Conservation (phyloP, 768 basidiomycete species). For the Leccinellum rugosiceps region DNA sequence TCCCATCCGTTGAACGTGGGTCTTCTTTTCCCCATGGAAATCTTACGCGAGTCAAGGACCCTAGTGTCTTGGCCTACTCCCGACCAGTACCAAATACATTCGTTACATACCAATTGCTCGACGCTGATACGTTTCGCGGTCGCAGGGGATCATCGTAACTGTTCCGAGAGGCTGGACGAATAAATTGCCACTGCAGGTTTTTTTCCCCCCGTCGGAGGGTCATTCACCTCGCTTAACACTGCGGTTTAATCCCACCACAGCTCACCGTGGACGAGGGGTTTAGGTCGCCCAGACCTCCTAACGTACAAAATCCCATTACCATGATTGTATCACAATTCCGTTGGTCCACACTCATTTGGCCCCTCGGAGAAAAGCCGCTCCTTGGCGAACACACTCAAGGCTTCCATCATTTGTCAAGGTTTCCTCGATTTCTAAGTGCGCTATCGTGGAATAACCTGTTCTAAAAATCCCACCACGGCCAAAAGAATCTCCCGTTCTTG, state of each 20-base stretch:
- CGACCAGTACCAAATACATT: not conserved
- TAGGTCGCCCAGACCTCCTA: not conserved
- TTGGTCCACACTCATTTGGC: not conserved
- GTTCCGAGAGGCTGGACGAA: not conserved
- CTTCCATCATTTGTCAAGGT: not conserved
- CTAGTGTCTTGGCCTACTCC: not conserved
- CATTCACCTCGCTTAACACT: constrained; percentile 1
- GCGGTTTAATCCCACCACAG: not conserved
- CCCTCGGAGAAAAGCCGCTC: constrained; percentile 2
- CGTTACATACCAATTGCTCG: not conserved
- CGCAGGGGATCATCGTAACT: not conserved
- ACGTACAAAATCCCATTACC: not conserved
- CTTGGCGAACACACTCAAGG: not conserved
- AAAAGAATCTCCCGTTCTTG: not conserved
- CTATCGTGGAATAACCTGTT: too few species aligned
- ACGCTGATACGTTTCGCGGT: not conserved
- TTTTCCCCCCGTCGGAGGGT: not conserved
- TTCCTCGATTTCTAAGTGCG: constrained; percentile 43
- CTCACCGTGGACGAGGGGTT: not conserved
- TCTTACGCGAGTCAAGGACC: constrained; percentile 3
- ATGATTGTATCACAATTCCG: not conserved
- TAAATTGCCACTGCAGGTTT: not conserved
- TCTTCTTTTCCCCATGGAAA: not conserved
- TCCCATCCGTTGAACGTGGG: not conserved
- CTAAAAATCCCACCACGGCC: too few species aligned